Evolutionary conservation across 2,329 filamentous ascomycete species (phyloP).

Genomic region (Pestalotiopsis sp.): DNA sequence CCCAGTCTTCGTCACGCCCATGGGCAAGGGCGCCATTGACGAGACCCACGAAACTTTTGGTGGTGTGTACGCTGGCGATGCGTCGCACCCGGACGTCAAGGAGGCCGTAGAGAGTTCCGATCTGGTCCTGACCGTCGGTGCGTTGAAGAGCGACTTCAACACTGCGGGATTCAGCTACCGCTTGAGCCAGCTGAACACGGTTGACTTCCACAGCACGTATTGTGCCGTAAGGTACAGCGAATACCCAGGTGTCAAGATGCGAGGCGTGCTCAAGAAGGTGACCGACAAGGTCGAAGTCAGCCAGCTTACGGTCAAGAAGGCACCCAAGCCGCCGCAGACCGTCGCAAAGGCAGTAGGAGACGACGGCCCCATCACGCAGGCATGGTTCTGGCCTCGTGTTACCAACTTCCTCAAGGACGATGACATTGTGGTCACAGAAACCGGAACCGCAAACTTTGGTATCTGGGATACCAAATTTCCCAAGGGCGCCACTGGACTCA

Average conservation of each 20-base stretch:
- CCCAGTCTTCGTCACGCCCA: conserved; percentile 85
- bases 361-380: conserved; percentile 62
- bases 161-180: conserved; percentile 82
- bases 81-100: conserved; percentile 67
- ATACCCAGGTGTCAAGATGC: conserved; percentile 79
- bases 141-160: conserved; percentile 75
- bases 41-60: conserved; percentile 77
- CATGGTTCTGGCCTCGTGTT: conserved; percentile 77
- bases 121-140: conserved; percentile 71
- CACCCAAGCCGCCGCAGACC: conserved; percentile 55
- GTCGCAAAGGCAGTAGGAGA: conserved; percentile 41
- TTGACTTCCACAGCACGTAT: conserved; percentile 78
- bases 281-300: conserved; percentile 60
- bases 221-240: conserved; percentile 77
- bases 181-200: conserved; percentile 74
- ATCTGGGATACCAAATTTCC: conserved; percentile 87
- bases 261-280: conserved; percentile 74
- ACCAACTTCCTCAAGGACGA: conserved; percentile 71
- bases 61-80: conserved; percentile 83
- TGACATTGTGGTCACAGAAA: conserved; percentile 85
- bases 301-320: conserved; percentile 57
- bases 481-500: conserved; percentile 74
- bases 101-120: conserved; percentile 70
- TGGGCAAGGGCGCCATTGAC: conserved; percentile 85
- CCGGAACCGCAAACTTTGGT: conserved; percentile 86